Base-by-base conservation (phyloP, 2,329 filamentous ascomycete species). In the Penicillium sp. region DNA sequence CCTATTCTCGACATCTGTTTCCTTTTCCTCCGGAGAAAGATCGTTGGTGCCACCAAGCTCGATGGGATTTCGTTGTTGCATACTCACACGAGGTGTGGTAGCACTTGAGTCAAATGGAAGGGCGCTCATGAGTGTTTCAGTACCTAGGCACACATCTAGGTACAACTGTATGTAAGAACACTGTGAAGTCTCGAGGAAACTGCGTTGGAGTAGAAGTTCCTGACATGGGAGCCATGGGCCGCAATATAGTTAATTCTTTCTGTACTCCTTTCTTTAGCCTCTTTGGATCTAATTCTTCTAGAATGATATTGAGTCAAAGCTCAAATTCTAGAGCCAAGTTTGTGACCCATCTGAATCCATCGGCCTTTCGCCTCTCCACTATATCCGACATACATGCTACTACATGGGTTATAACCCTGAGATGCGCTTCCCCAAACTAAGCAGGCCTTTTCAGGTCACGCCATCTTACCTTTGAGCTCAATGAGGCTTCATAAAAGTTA, bases 61-160 rank as follows among this genome's bases (percentile, higher is more conserved):
- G 10, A 23, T 40, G 26, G 26, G 4, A 18, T 56, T 39, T 18
- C 29, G 49, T 6, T 45, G 44, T 19, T 64, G 61, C 55, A 58
- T 63, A 10, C 61, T 64, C 34, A 55, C 50, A 9, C 61, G 61
- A 23, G 62, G 59, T 2, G 62, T 64, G 2, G 56, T 60, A 11
- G 52, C 26, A 14, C 16, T 50, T 9, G 61, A 64, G 32, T 63
- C 53, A 23, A 62, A 61, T 27, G 29, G 53, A 23, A 49, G 47
- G 16, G 47, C 5, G 29, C 13, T 45, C 48, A 51, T 49, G 43
- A 16, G 39, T 18, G 23, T 13, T 18, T 8, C 9, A 6, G 19
- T 19, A 16, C 6, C 6, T 26, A 18, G 23, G 13, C 23, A 13
- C 9, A 45, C 13, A 4, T 13, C 19, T 5, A 8, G 11, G 39